Conservation (phyloP, 1,139 yeast species). For the Protomyces inundatus region DNA sequence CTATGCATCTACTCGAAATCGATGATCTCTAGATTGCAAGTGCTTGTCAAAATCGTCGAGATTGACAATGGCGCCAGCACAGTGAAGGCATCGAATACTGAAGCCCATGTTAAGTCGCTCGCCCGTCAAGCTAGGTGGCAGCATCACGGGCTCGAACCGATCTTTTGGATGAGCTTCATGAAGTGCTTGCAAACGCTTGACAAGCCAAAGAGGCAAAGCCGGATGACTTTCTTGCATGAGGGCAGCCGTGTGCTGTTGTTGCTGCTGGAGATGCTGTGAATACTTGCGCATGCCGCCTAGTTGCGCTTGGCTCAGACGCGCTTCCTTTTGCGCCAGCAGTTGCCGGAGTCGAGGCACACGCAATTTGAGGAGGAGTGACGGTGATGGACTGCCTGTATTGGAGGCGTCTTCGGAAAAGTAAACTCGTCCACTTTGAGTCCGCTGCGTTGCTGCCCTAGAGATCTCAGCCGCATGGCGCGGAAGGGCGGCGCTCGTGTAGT, state of each 20-base stretch:
- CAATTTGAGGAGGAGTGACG: not conserved
- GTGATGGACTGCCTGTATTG: not conserved
- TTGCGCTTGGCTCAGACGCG: not conserved
- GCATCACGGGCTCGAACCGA: not conserved
- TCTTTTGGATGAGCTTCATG: not conserved
- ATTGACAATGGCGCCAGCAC: not conserved
- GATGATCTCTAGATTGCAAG: not conserved
- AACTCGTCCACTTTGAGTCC: too few relatives aligned
- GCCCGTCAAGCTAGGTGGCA: not conserved
- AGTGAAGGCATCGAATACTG: not conserved
- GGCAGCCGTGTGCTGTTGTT: not conserved
- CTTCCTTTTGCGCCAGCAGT: not conserved
- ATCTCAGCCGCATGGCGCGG: not conserved
- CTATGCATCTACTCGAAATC: not conserved
- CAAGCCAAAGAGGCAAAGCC: not conserved
- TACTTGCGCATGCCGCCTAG: not conserved
- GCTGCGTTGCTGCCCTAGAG: too few relatives aligned
- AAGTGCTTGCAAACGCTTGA: not conserved
- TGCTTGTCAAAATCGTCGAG: not conserved
- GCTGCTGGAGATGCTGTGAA: not conserved
- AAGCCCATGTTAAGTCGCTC: not conserved
- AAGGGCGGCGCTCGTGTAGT: not conserved
- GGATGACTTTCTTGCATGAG: not conserved
- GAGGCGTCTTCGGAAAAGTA: not conserved
- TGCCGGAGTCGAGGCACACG: not conserved